These are phyloP conservation scores for Calendula officinalis DNA, from an alignment of 129 eudicot species.

Conservation along the genomic window DNA sequence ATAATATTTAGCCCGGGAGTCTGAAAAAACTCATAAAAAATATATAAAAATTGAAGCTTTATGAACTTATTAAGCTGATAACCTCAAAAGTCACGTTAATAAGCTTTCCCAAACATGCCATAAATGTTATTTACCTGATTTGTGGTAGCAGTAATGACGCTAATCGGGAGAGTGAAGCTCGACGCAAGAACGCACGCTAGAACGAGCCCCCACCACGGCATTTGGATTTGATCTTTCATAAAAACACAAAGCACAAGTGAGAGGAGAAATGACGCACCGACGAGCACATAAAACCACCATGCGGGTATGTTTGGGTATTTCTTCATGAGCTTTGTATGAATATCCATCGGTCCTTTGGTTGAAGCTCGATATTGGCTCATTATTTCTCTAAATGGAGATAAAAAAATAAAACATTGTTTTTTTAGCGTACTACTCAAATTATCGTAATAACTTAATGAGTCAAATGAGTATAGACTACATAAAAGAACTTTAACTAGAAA, in stretches of 20 bases:
- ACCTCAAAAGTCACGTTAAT: too few species aligned
- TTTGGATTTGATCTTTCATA: conserved; percentile 48
- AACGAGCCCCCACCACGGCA: conserved; percentile 69
- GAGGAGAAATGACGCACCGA: conserved; percentile 26
- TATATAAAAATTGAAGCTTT: too few species aligned
- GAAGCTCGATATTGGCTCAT: conserved; percentile 36
- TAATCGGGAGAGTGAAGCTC: conserved; percentile 58
- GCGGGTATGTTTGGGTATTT: conserved; percentile 52
- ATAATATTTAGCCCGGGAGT: conserved; percentile 81
- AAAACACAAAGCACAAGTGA: conserved; percentile 43
- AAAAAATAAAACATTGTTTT: background rate
- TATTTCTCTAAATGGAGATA: conserved; percentile 39
- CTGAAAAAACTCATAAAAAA: conserved; percentile 35
- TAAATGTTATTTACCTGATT: too few species aligned
- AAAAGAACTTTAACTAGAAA: too few species aligned
- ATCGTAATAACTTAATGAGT: background rate
- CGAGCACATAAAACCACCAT: conserved; percentile 60
- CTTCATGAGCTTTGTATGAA: conserved; percentile 60
- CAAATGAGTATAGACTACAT: too few species aligned
- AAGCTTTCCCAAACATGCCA: too few species aligned
- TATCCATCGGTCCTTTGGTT: conserved; percentile 36
- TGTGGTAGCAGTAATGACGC: conserved; percentile 67
- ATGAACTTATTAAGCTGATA: too few species aligned
- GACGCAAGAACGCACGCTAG: conserved; percentile 41
- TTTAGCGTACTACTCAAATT: background rate